Evolutionary conservation across 768 basidiomycete genomes (phyloP), one percentile per base, ranked within the genome.

Genomic region (Hypsizygus marmoreus): DNA sequence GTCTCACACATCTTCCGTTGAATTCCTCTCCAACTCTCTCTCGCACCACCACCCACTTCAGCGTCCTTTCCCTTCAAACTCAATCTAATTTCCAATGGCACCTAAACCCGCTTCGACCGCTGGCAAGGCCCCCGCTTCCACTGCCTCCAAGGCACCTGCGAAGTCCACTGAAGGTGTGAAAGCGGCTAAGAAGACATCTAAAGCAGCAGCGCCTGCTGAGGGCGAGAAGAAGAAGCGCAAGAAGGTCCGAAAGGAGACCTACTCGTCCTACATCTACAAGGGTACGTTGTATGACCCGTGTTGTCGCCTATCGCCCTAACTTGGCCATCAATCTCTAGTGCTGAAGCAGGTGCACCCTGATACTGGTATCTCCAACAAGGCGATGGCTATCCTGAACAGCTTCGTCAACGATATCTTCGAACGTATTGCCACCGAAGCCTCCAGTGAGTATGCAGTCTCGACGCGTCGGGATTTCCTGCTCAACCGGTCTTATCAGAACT

Each of bases 281-380:
- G 89, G 89, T 86, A 43, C n/a, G 60, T 55, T 29, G 1, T 38
- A 37, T 28, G 19, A 12, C 37, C 6, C 14, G 10, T 8, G 29
- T 19, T 40, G 7, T 10, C 17, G n/a, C 10, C 9, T 26, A 22
- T 23, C 8, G 11, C 9, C 32, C 35, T 34, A 16, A 30, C 38
- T 37, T 6, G 8, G 33, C n/a, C 41, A 19, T 24, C 16, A 47
- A n/a, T n/a, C n/a, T n/a, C n/a, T 58, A 92, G 93, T 95, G 59
- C 82, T 95, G 51, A 93, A 91, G 72, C 93, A 97, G 75, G 95
- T 97, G 49, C 95, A 97, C 76, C 93, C 95, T 40, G 95, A 97
- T 63, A 98, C 92, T 40, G 95, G 95, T 86, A 97, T 97, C 74
- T 95, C 94, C 44, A 97, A 97, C 84, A 95, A 95, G 79, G 93